Evolutionary conservation across 2,329 filamentous ascomycete species (phyloP).

Genomic region (Calonectria hawksworthii): DNA sequence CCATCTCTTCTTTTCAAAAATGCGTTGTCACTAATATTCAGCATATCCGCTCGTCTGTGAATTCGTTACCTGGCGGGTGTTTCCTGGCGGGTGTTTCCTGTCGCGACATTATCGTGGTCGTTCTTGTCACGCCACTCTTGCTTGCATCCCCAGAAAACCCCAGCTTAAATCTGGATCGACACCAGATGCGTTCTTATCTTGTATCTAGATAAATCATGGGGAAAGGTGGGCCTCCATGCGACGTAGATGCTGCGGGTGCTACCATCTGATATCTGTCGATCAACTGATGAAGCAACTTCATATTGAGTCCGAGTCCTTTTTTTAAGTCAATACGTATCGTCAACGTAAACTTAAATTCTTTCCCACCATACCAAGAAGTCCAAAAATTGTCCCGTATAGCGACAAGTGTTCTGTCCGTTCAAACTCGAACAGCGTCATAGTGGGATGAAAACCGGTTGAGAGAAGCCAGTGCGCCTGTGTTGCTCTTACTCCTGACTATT

Average conservation of each 20-base stretch:
- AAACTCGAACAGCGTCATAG: neutral
- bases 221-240: conserved; percentile 19
- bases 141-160: conserved; percentile 26
- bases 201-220: conserved; percentile 26
- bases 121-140: conserved; percentile 30
- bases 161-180: conserved; percentile 24
- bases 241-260: neutral
- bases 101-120: neutral
- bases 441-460: neutral
- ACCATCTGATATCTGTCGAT: neutral
- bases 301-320: neutral
- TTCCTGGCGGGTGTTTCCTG: too few species aligned
- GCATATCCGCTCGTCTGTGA: neutral
- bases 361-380: too few species aligned
- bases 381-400: neutral
- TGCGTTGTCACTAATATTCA: neutral
- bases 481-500: neutral
- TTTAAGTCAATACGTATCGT: neutral
- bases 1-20: neutral
- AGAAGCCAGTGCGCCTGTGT: neutral
- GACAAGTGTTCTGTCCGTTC: neutral
- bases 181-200: conserved; percentile 26
- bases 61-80: neutral
- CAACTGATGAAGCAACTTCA: neutral
- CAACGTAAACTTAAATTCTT: neutral